Percentiles rank a stretch among this genome's conserved stretches.
Conservation (phyloP, 2,329 filamentous ascomycete species). For the Lecanicillium sp. region DNA sequence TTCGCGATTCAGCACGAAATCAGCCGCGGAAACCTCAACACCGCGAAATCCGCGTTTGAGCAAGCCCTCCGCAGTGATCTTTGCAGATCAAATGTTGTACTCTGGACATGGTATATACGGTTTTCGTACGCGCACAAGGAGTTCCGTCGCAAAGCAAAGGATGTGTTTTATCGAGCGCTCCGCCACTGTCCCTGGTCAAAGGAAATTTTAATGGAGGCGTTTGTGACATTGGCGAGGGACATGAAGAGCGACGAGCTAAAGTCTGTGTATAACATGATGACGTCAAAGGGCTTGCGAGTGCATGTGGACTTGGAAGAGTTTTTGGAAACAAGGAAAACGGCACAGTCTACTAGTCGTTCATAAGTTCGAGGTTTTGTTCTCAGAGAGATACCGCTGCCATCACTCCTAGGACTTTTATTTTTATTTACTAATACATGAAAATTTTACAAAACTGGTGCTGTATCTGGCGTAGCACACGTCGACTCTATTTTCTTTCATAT, state of each 20-base stretch:
- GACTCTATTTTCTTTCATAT: no score
- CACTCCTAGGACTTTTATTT: no score
- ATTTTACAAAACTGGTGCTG: no score
- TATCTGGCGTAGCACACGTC: no score
- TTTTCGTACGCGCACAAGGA: conserved; percentile 34
- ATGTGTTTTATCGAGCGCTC: conserved; percentile 40
- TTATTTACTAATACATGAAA: no score
- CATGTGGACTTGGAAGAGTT: conserved; percentile 46
- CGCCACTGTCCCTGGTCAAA: conserved; percentile 43
- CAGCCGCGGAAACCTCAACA: conserved; percentile 38
- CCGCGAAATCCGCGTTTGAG: conserved; percentile 43
- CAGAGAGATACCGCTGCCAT: no score
- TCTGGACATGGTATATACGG: conserved; percentile 45
- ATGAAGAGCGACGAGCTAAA: conserved; percentile 42
- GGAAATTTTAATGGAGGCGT: conserved; percentile 43
- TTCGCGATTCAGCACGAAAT: conserved; percentile 47
- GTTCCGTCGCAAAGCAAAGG: conserved; percentile 32
- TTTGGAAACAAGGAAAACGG: conserved; percentile 22
- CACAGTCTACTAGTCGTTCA: no score
- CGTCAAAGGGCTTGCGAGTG: conserved; percentile 40
- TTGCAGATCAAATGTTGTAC: conserved; percentile 29
- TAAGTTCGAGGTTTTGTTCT: no score
- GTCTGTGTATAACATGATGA: conserved; percentile 39
- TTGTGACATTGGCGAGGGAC: conserved; percentile 32
- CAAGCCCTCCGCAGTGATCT: conserved; percentile 35